Base-by-base conservation (phyloP, 768 basidiomycete genomes). In the Boletus subcaerulescens region DNA sequence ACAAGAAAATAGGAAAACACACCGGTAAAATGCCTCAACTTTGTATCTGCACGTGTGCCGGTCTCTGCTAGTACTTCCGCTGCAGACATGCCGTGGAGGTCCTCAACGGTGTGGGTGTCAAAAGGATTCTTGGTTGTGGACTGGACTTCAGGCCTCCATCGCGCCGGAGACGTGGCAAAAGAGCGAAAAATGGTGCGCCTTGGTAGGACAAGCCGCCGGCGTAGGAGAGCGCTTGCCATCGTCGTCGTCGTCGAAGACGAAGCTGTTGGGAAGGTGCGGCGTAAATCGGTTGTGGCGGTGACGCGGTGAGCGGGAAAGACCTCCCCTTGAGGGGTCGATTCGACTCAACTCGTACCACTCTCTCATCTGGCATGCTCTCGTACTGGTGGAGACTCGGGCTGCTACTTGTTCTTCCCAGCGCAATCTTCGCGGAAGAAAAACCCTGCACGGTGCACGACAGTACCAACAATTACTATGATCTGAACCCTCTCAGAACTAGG, bases 21-120 rank as follows among this genome's bases (percentile, higher is more conserved):
- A 93, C 90, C 93, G 51, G 94, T 98, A 67, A 96, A 98, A 76
- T 98, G 96, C 69, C 91, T 80, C 80, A 97, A 81, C 67, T 87
- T 87, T 14, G 87, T 75, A 60, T 93, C 93, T 47, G 82, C 83
- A 53, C 84, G 77, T 22, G 80, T 76, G 13, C 82, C 82, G 0
- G 84, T 84, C 69, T 94, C 93, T 45, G 81, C 77, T 55, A 98
- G 71, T 64, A 97, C 89, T 55, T 96, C 87, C 11, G 83, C 73
- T 1, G 92, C 89, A 55, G 80, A 75, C 77, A 93, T 78, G 38
- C 85, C 84, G 59, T 94, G 91, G 52, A 94, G 71, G 73, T 93
- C 93, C 72, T 94, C 92, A 45, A 91, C 90, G 14, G 84, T 78
- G 61, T 91, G 87, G 46, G 83, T 83, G 48, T 86, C 84, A 63